Evolutionary conservation across 805 yeast species (phyloP), one percentile per base, ranked within the genome.

Genomic region (Blastobotrys peoriensis): DNA sequence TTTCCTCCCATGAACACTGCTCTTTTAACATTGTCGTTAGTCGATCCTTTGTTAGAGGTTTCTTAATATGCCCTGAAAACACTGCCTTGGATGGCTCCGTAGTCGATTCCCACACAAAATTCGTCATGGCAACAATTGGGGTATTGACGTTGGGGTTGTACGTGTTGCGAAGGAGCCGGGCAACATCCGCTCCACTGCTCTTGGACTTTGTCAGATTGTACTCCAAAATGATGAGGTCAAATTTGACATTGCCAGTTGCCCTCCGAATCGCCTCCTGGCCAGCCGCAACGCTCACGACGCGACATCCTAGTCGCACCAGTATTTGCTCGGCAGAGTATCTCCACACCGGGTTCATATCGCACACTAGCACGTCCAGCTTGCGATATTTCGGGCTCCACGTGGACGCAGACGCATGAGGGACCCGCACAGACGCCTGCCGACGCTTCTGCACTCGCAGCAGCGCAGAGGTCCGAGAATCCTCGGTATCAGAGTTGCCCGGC

Each of bases 331-430:
- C 73, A 10, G 86, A 71, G 56, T 76, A 85, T 40, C 95, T 66
- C 53, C 86, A 81, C 45, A 83, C 83, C 0, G 96, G 93, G 48
- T 86, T 85, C 2, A 93, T 87, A 56, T 87, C 96, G 63, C 96
- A 88, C 10, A 87, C 68, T 38, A 91, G 67, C 3, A 88, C 80
- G 59, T 86, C 89, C 53, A 84, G 62, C 2, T 61, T 54, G 16
- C 65, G 43, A 44, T 45, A 41, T 23, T 40, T 36, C 9, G 51
- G 43, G 30, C 8, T 16, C 41, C 44, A 13, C 8, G 30, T 13
- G 13, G 30, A 25, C 30, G 40, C 9, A 10, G 41, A 39, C 8
- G 30, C 23, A 40, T 38, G 42, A 4, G 57, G 45, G 30, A 65
- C 44, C 20, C 68, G 59, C 42, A 74, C 64, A 5, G 79, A 64